Conservation (phyloP, 2,329 filamentous ascomycete species). For the Cladophialophora chaetospira region DNA sequence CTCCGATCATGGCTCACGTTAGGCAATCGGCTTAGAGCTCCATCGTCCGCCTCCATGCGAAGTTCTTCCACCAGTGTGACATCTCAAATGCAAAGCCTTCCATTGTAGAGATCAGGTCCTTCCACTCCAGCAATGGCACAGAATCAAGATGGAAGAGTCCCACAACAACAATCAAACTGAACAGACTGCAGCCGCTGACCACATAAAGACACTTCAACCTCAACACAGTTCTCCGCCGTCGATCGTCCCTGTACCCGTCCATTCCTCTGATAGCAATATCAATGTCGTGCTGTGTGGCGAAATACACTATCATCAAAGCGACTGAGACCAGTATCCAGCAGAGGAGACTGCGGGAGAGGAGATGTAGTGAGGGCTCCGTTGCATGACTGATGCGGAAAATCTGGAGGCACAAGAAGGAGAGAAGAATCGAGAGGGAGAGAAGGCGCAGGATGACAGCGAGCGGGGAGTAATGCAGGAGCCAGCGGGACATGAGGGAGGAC, state of each 20-base stretch:
- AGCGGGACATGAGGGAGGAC: constrained; percentile 33
- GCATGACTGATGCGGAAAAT: constrained; percentile 28
- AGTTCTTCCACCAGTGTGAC: background rate
- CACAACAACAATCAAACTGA: constrained; percentile 25
- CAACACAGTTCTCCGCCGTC: constrained; percentile 26
- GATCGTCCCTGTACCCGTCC: constrained; percentile 29
- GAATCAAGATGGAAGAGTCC: constrained; percentile 18
- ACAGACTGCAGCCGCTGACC: constrained; percentile 28
- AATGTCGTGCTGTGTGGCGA: constrained; percentile 32
- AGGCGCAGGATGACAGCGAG: constrained; percentile 76
- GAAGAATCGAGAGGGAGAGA: constrained; percentile 30
- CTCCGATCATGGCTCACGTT: too few species aligned
- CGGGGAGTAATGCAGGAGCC: constrained; percentile 82
- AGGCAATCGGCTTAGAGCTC: background rate
- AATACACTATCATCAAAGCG: constrained; percentile 30
- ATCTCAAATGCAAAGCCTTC: background rate
- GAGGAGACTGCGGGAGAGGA: constrained; percentile 29
- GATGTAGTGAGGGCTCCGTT: constrained; percentile 27
- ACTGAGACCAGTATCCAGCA: constrained; percentile 31
- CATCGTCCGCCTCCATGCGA: background rate
- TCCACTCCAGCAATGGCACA: background rate
- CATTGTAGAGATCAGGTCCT: background rate
- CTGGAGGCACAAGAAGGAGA: constrained; percentile 31
- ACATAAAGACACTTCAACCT: constrained; percentile 34
- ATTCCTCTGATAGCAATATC: background rate